Percentiles rank a stretch among this genome's conserved stretches.
phyloP scores from a whole-genome alignment of 2,329 filamentous ascomycete genomes.

The Nigrospora osmanthi region DNA sequence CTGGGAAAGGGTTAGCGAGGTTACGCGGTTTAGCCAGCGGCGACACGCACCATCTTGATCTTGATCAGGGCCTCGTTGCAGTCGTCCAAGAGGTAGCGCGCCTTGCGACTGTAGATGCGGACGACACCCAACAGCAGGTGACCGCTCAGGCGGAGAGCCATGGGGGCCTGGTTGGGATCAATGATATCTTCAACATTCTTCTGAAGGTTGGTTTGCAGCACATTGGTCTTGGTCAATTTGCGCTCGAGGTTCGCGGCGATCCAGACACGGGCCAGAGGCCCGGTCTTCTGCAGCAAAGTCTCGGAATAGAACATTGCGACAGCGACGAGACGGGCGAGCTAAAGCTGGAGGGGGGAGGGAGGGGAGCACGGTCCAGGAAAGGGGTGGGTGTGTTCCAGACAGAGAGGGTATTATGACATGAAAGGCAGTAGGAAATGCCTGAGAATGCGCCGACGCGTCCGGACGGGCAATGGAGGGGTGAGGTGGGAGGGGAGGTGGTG shows the following conservation, averaged over 20 bases:
- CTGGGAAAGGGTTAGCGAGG: conserved; percentile 40
- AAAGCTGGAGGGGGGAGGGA: conserved; percentile 8
- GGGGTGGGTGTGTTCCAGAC: background rate
- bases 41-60: conserved; percentile 79
- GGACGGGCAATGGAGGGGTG: conserved; percentile 1
- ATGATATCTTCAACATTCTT: conserved; percentile 95
- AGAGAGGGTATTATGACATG: conserved; percentile 2
- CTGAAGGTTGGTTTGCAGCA: conserved; percentile 88
- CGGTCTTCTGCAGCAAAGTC: conserved; percentile 90
- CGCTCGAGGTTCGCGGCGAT: conserved; percentile 96
- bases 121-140: conserved; percentile 94
- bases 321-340: conserved; percentile 16
- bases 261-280: conserved; percentile 95
- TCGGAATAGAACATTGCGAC: conserved; percentile 92
- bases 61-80: conserved; percentile 97
- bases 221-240: conserved; percentile 95
- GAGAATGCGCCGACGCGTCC: conserved; percentile 1
- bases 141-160: conserved; percentile 88
- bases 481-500: background rate
- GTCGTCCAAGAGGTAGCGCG: conserved; percentile 90
- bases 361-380: conserved; percentile 8
- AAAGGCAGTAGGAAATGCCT: conserved; percentile 5
- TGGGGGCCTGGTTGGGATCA: conserved; percentile 83
- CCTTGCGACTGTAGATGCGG: conserved; percentile 95
- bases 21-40: background rate